These are phyloP conservation scores for Bremia lactucae DNA, from an alignment of 352 stramenopile genomes.

Conservation along the genomic window DNA sequence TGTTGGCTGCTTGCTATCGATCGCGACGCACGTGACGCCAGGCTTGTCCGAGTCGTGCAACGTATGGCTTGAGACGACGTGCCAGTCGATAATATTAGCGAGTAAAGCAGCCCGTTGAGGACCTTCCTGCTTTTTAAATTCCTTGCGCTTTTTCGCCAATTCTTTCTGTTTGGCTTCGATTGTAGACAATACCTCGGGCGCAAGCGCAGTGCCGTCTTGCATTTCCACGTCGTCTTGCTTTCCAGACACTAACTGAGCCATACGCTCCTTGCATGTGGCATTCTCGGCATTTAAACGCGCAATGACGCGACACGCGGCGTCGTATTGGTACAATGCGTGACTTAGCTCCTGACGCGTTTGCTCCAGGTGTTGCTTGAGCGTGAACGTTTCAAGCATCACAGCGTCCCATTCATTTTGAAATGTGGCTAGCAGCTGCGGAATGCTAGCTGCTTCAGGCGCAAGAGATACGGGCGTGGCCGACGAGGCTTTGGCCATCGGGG, in stretches of 20 bases:
- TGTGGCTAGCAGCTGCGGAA: constrained; percentile 51
- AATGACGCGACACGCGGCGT: constrained; percentile 92
- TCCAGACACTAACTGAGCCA: constrained; percentile 6
- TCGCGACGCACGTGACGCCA: constrained; percentile 45
- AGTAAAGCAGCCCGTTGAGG: constrained; percentile 34
- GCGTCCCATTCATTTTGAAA: constrained; percentile 93
- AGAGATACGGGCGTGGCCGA: constrained; percentile 9
- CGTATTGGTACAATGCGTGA: constrained; percentile 93
- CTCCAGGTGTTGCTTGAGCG: constrained; percentile 89
- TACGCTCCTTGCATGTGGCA: constrained; percentile 32
- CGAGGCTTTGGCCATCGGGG: constrained; percentile 7
- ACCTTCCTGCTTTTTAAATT: constrained; percentile 62
- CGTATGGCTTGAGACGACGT: constrained; percentile 42
- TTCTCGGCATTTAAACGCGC: constrained; percentile 84
- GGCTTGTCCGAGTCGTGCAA: constrained; percentile 66
- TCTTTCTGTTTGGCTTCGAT: constrained; percentile 62
- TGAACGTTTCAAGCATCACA: constrained; percentile 91
- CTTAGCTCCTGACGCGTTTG: constrained; percentile 91
- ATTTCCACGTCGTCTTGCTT: constrained; percentile 46
- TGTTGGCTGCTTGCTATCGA: constrained; percentile 38
- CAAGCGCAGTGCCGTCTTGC: constrained; percentile 15
- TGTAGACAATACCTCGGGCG: constrained; percentile 33
- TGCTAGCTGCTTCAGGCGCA: constrained; percentile 34
- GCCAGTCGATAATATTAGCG: constrained; percentile 21
- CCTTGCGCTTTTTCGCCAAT: constrained; percentile 57